These are phyloP conservation scores for Rhizoctonia solani DNA, from an alignment of 1,284 basidiomycete species.

Conservation along the genomic window DNA sequence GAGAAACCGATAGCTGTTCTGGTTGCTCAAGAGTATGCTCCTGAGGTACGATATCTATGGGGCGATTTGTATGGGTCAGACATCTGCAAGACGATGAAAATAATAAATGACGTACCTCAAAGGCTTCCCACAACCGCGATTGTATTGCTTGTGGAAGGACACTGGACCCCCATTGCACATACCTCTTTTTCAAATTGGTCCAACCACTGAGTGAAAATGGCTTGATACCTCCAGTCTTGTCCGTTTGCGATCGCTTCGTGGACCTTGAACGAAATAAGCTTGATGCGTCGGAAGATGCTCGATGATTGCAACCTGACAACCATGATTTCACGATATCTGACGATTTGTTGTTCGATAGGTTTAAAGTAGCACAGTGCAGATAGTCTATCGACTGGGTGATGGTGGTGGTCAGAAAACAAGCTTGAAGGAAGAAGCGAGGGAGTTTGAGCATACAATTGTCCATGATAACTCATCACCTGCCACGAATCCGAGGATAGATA, in stretches of 20 bases:
- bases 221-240: not conserved
- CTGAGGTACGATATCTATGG: not conserved
- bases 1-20: not conserved
- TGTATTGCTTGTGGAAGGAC: not conserved
- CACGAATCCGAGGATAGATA: too few species aligned
- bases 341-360: not conserved
- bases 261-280: not conserved
- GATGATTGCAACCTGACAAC: not conserved
- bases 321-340: not conserved
- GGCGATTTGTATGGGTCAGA: too few species aligned
- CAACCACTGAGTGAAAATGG: not conserved
- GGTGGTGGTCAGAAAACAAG: too few species aligned
- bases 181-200: not conserved
- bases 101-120: not conserved
- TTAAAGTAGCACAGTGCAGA: not conserved
- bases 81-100: not conserved
- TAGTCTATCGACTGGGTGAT: not conserved
- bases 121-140: not conserved
- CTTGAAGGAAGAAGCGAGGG: not conserved
- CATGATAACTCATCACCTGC: too few species aligned
- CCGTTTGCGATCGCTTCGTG: not conserved
- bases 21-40: not conserved
- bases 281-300: not conserved
- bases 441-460: not conserved
- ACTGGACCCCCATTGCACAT: not conserved